Percentiles rank a stretch among this genome's conserved stretches.
phyloP scores from a whole-genome alignment of 148 eudicot genomes.

The Fallopia convolvulus region DNA sequence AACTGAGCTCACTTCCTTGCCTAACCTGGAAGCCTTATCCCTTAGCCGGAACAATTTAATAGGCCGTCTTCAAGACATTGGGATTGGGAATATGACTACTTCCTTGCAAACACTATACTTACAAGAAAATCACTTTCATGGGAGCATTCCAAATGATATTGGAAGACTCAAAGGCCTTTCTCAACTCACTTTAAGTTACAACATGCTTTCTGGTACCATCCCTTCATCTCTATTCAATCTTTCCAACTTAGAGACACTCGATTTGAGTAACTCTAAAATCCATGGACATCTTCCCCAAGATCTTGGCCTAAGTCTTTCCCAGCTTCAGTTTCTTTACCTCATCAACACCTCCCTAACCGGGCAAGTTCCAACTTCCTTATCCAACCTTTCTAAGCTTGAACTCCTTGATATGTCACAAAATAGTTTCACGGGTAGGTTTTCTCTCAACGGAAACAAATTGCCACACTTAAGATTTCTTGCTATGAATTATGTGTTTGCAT shows the following conservation, averaged over 20 bases:
- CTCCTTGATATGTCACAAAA: background rate
- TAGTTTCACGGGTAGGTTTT: conserved; percentile 4
- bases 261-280: conserved; percentile 8
- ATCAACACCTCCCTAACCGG: background rate
- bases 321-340: background rate
- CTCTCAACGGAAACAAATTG: conserved; percentile 14
- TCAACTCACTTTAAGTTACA: background rate
- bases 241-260: background rate
- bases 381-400: background rate
- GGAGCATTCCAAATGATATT: background rate
- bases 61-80: background rate
- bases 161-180: background rate
- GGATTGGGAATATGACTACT: background rate
- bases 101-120: background rate
- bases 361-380: background rate
- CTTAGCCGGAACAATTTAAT: background rate
- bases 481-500: background rate
- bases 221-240: conserved; percentile 24
- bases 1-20: background rate
- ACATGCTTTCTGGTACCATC: conserved; percentile 15
- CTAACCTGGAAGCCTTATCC: background rate
- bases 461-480: background rate
- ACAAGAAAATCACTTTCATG: background rate
- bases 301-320: conserved; percentile 16
- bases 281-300: conserved; percentile 23